Conservation (phyloP, 2,329 filamentous ascomycete genomes). For the Tolypocladium cylindrosporum region DNA sequence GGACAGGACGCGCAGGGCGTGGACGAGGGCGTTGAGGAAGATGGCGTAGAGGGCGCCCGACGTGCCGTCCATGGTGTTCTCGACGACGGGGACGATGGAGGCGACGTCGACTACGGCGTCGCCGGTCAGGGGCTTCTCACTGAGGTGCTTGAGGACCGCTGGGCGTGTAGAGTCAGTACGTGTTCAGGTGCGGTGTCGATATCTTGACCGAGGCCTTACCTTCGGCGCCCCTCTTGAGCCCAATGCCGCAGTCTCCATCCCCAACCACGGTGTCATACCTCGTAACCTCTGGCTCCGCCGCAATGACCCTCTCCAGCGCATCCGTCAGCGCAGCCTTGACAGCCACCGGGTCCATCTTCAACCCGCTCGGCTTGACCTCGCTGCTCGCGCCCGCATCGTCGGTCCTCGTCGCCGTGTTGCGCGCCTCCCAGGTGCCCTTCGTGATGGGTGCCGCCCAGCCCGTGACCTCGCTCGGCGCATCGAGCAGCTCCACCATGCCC, state of each 20-base stretch:
- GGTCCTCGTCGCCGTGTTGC: conserved; percentile 36
- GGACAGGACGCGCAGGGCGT: conserved; percentile 39
- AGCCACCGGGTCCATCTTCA: conserved; percentile 40
- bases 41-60: conserved; percentile 61
- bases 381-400: conserved; percentile 20
- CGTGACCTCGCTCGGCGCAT: conserved; percentile 57
- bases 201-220: conserved; percentile 24
- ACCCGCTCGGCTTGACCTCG: conserved; percentile 31
- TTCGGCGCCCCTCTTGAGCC: conserved; percentile 79
- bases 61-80: conserved; percentile 51
- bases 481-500: conserved; percentile 59
- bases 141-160: conserved; percentile 44
- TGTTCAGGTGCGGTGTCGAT: background rate
- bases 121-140: conserved; percentile 32
- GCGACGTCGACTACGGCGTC: conserved; percentile 44
- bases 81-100: conserved; percentile 42
- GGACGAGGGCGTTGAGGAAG: conserved; percentile 77
- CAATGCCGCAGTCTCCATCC: conserved; percentile 83
- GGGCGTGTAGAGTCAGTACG: background rate
- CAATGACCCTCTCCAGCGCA: conserved; percentile 52
- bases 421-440: conserved; percentile 53
- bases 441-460: conserved; percentile 60
- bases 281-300: conserved; percentile 61
- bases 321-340: conserved; percentile 43
- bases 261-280: conserved; percentile 74